These are phyloP conservation scores for Castanea crenata DNA, from an alignment of 306 rosid genomes.

Conservation along the genomic window DNA sequence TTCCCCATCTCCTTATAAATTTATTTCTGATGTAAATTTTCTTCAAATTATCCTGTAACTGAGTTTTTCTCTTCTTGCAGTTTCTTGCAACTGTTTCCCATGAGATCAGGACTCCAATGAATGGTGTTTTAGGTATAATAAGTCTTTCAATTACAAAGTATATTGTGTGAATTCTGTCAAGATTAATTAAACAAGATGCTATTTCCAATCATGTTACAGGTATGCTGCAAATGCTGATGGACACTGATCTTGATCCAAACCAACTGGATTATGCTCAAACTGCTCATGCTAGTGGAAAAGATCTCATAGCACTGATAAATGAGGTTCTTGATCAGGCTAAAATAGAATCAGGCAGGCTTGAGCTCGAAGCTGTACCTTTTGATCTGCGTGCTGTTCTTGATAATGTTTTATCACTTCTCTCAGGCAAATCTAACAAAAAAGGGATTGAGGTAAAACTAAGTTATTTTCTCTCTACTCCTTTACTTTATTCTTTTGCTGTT, in stretches of 20 bases:
- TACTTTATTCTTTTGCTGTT: slow-evolving; percentile 9
- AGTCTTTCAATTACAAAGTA: slow-evolving; percentile 11
- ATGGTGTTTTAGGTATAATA: slow-evolving; percentile 84
- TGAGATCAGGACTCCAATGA: slow-evolving; percentile 99
- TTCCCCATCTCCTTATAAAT: not conserved
- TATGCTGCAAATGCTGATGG: slow-evolving; percentile 97
- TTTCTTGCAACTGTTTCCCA: slow-evolving; percentile 98
- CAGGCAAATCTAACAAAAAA: slow-evolving; percentile 67
- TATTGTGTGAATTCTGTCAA: slow-evolving; percentile 9
- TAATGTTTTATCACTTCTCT: slow-evolving; percentile 68
- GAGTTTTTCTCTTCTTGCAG: slow-evolving; percentile 44
- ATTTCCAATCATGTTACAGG: slow-evolving; percentile 48
- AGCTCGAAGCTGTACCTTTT: slow-evolving; percentile 85
- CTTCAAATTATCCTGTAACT: slow-evolving; percentile 7
- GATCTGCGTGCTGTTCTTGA: slow-evolving; percentile 76
- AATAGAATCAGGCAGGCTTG: slow-evolving; percentile 91
- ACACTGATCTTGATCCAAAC: slow-evolving; percentile 76
- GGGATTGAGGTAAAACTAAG: slow-evolving; percentile 68
- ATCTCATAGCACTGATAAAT: slow-evolving; percentile 77
- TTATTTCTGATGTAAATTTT: not conserved
- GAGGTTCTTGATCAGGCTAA: slow-evolving; percentile 98
- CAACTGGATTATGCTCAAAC: slow-evolving; percentile 83
- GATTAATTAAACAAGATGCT: slow-evolving; percentile 20
- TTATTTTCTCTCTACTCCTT: slow-evolving; percentile 13
- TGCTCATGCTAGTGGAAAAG: slow-evolving; percentile 83